Percentiles rank a stretch among this genome's conserved stretches.
phyloP scores from a whole-genome alignment of 176 grass and related monocot genomes.

The Oryza brachyantha region DNA sequence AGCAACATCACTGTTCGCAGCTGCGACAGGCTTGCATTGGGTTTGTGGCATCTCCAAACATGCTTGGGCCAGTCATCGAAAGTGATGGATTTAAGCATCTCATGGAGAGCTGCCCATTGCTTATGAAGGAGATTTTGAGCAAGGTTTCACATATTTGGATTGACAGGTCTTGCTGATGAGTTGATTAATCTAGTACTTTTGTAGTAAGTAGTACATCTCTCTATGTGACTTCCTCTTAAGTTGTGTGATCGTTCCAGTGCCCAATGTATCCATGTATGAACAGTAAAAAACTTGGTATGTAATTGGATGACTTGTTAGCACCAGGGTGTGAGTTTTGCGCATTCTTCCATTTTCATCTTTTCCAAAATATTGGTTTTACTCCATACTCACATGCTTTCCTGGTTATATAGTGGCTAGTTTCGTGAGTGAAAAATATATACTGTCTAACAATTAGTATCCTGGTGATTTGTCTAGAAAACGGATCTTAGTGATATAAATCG shows the following conservation, averaged over 20 bases:
- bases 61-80: slow-evolving; percentile 25
- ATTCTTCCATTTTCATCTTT: neutral
- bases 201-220: neutral
- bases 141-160: slow-evolving; percentile 39
- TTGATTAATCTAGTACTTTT: neutral
- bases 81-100: slow-evolving; percentile 47
- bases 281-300: neutral
- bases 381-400: slow-evolving; percentile 6
- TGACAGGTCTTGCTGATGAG: slow-evolving; percentile 1
- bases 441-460: neutral
- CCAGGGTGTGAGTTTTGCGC: neutral
- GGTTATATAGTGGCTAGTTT: neutral
- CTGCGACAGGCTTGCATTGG: slow-evolving; percentile 31
- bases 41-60: slow-evolving; percentile 34
- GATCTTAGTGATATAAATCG: neutral
- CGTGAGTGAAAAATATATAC: neutral
- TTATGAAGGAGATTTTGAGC: slow-evolving; percentile 42
- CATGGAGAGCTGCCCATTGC: slow-evolving; percentile 28
- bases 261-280: neutral
- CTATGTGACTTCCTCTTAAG: neutral
- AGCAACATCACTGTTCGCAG: slow-evolving; percentile 35
- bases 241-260: neutral
- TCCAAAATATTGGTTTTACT: neutral
- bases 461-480: no score
- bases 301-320: neutral